These are phyloP conservation scores for Neofusicoccum parvum DNA, from an alignment of 2,329 filamentous ascomycete species.

Conservation along the genomic window DNA sequence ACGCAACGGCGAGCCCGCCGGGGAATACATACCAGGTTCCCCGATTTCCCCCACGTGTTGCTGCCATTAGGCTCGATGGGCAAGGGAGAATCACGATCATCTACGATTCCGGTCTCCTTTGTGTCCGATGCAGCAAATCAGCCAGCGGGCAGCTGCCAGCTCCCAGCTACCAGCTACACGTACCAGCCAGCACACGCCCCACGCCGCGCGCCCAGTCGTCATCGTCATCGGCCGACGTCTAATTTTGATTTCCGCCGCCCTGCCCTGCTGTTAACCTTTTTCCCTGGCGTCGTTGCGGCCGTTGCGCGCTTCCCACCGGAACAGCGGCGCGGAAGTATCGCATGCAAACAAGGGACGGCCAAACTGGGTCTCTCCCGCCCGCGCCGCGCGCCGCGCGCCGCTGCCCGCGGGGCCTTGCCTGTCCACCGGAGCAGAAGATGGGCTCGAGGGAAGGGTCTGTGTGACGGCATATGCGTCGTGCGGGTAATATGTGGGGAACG, in stretches of 20 bases:
- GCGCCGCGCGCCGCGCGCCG: background rate
- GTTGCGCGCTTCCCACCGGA: background rate
- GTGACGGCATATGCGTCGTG: background rate
- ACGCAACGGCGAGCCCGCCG: background rate
- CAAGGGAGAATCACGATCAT: background rate
- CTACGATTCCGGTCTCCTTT: slow-evolving; percentile 1
- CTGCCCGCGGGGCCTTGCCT: background rate
- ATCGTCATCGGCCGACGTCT: too few relatives aligned
- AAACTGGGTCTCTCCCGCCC: background rate
- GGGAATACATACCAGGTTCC: background rate
- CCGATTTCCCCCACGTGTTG: background rate
- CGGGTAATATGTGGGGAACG: background rate
- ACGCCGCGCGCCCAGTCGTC: too few relatives aligned
- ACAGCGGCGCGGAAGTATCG: slow-evolving; percentile 6
- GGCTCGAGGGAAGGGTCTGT: too few relatives aligned
- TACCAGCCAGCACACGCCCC: too few relatives aligned
- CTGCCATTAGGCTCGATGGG: background rate
- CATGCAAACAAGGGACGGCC: background rate
- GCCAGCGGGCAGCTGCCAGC: too few relatives aligned
- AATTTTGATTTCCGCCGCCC: too few relatives aligned
- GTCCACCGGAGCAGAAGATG: too few relatives aligned
- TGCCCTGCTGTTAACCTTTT: too few relatives aligned
- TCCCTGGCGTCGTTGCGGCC: too few relatives aligned
- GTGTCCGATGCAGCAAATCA: background rate
- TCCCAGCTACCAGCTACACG: too few relatives aligned